phyloP scores from a whole-genome alignment of 2,329 filamentous ascomycete species.

The Sclerotinia nivalis region DNA sequence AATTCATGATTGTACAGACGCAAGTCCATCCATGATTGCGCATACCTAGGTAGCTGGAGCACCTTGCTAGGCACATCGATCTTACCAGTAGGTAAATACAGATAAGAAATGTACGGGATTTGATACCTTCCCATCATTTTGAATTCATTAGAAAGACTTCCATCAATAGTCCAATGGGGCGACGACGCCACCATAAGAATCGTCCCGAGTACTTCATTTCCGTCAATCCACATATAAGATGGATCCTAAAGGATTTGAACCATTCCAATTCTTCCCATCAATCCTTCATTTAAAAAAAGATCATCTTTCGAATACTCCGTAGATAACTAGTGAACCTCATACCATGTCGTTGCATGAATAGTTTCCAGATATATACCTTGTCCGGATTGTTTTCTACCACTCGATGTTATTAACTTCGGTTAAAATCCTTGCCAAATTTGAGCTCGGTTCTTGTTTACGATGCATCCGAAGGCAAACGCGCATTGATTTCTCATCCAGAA shows the following conservation, averaged over 20 bases:
- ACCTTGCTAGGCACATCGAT: background rate
- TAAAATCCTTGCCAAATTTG: conserved; percentile 17
- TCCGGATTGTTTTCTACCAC: background rate
- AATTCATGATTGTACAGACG: background rate
- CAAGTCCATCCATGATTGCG: background rate
- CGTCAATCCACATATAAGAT: background rate
- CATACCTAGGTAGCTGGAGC: background rate
- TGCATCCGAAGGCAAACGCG: conserved; percentile 18
- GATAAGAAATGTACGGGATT: background rate
- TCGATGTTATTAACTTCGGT: conserved; percentile 2
- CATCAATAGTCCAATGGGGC: background rate
- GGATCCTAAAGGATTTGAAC: background rate
- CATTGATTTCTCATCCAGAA: conserved; percentile 11
- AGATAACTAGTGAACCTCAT: background rate
- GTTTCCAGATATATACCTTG: conserved; percentile 1
- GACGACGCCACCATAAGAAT: background rate
- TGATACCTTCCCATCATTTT: background rate
- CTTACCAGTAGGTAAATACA: background rate
- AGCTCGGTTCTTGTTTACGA: conserved; percentile 16
- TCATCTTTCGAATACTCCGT: background rate
- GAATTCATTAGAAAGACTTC: background rate
- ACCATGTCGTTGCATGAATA: conserved; percentile 13
- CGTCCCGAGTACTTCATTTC: background rate
- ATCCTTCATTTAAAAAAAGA: background rate
- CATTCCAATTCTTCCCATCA: background rate